Evolutionary conservation across 257 asterid species (phyloP), one percentile per base, ranked within the genome.

Genomic region (Cruciata laevipes): DNA sequence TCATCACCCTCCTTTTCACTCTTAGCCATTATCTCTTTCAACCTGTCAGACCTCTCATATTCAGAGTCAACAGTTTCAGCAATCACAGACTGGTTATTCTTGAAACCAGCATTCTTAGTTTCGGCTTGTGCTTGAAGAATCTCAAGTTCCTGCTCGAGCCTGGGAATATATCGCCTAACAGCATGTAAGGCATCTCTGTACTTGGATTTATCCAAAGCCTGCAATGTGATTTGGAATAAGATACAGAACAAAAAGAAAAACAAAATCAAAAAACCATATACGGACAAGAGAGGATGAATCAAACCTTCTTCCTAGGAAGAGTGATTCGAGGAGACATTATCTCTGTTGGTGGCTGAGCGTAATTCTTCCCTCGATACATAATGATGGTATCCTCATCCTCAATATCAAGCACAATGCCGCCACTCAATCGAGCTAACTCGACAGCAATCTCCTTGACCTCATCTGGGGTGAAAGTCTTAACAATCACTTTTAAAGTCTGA

Each of bases 181-280:
- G 95, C 97, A 73, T 96, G 87, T 40, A 93, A 76, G 57, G 95
- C 85, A 78, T 93, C 99, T 76, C 95, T 79, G 61, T 88, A 88
- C 80, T 85, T 90, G 63, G 99, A 93, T 78, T 93, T 94, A 81
- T 94, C 96, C 64, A 94, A 79, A 75, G 99, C 99, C 99, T 94
- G 86, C 31, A 78, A n/a, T 27, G 66, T 73, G 71, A 9, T 9
- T 33, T 9, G 60, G 59, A 71, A 35, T 38, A 23, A 73, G 6
- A 9, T 42, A 16, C 10, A 30, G 55, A 52, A 65, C 5, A 66
- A 23, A 60, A 63, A 18, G 62, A 23, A 60, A 63, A 18, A 27
- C 24, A 9, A 61, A 53, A 63, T 35, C 38, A 14, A 57, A 30
- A 32, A 4, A 3, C 18, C 51, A 42, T n/a, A 5, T 37, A 14